These are phyloP conservation scores for Huntiella abstrusa DNA, from an alignment of 2,329 filamentous ascomycete genomes.

Conservation along the genomic window DNA sequence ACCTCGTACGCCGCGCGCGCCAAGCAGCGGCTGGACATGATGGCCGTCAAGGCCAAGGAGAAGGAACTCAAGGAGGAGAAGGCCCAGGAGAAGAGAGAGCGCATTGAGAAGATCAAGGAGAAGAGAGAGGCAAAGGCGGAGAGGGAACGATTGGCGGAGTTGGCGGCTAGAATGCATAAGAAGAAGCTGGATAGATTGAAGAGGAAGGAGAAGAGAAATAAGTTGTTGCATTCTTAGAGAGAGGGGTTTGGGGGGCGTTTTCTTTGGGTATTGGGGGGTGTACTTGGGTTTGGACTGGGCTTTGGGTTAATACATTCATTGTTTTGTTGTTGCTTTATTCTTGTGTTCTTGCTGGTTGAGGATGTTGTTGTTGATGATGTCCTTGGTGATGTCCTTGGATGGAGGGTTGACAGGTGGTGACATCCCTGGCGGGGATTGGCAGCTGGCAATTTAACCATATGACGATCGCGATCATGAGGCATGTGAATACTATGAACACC, in stretches of 20 bases:
- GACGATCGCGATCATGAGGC: too few species aligned
- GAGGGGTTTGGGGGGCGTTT: neutral
- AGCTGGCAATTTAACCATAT: neutral
- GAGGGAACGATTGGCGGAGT: constrained; percentile 76
- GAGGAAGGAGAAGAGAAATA: constrained; percentile 92
- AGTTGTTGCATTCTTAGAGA: constrained; percentile 45
- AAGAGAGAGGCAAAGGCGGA: constrained; percentile 80
- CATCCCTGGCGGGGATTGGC: constrained; percentile 1
- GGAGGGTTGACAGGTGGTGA: constrained; percentile 7
- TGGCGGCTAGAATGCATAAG: constrained; percentile 95
- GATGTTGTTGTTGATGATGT: too few species aligned
- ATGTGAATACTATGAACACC: neutral
- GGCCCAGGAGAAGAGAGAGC: constrained; percentile 70
- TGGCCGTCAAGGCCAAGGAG: constrained; percentile 77
- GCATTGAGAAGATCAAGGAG: constrained; percentile 64
- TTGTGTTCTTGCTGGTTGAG: neutral
- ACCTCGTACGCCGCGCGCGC: constrained; percentile 62
- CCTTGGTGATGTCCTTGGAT: neutral
- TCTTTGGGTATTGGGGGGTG: neutral
- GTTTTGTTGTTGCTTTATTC: constrained; percentile 2
- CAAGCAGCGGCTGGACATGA: constrained; percentile 47
- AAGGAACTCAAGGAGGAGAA: constrained; percentile 94
- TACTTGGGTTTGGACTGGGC: neutral
- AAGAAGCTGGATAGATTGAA: constrained; percentile 87
- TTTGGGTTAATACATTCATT: neutral